Evolutionary conservation across 225 moss, liverwort and hornwort species (phyloP).

Genomic region (Marchantia paleacea): DNA sequence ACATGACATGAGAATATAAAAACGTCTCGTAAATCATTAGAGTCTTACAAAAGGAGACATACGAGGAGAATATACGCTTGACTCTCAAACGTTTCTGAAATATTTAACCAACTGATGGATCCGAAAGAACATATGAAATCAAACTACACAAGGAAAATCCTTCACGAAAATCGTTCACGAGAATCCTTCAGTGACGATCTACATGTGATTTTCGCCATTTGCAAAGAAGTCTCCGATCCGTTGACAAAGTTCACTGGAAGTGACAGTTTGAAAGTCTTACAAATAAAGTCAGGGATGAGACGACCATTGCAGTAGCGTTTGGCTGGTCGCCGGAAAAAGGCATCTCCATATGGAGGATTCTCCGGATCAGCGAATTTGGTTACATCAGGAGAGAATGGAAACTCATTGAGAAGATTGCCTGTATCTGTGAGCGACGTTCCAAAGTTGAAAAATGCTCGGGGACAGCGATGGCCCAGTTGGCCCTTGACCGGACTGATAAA

Average conservation of each 20-base stretch:
- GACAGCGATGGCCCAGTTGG: neutral
- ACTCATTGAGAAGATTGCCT: constrained; percentile 9
- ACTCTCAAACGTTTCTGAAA: too few relatives aligned
- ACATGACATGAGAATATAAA: neutral
- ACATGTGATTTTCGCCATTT: neutral
- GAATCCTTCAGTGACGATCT: neutral
- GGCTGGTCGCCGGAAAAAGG: constrained; percentile 31
- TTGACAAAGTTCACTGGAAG: too few relatives aligned
- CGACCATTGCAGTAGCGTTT: constrained; percentile 42
- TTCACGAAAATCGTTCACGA: neutral
- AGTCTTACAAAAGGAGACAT: neutral
- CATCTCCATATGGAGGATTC: constrained; percentile 28
- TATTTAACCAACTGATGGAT: too few relatives aligned
- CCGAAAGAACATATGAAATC: too few relatives aligned
- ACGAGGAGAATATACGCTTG: too few relatives aligned
- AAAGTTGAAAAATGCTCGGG: constrained; percentile 25
- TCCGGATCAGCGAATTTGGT: constrained; percentile 15
- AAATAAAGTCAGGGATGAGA: constrained; percentile 32
- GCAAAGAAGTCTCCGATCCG: neutral
- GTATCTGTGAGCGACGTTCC: constrained; percentile 27
- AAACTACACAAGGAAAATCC: too few relatives aligned
- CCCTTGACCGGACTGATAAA: neutral
- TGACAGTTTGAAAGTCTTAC: constrained; percentile 9
- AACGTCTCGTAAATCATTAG: too few relatives aligned
- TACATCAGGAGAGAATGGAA: constrained; percentile 15